Conservation (phyloP, 345 rosid species). For the Eucalyptus guilfoylei region DNA sequence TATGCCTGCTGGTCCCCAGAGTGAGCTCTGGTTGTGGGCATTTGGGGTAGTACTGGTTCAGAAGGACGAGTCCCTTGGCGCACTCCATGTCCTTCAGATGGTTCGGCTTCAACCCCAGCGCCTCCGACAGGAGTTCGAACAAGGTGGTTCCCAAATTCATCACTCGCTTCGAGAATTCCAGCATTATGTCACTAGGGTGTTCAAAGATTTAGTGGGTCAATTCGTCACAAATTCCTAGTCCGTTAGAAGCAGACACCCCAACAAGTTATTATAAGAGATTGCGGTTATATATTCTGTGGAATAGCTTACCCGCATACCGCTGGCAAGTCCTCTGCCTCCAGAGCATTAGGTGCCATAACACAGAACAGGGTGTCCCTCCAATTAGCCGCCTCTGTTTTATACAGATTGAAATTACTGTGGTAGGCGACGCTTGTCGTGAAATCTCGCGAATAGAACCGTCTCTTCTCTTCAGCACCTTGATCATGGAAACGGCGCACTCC, state of each 20-base stretch:
- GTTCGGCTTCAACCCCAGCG: conserved; percentile 10
- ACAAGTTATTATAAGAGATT: not conserved
- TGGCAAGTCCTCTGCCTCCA: conserved; percentile 19
- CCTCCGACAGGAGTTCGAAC: conserved; percentile 19
- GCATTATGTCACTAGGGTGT: conserved; percentile 4
- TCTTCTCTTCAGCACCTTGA: conserved; percentile 14
- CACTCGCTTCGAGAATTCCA: conserved; percentile 3
- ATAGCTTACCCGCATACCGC: conserved; percentile 11
- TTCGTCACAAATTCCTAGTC: not conserved
- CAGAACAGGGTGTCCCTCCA: conserved; percentile 28
- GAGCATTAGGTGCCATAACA: conserved; percentile 19
- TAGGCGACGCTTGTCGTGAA: conserved; percentile 1
- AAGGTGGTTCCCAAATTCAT: not conserved
- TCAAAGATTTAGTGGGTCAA: not conserved
- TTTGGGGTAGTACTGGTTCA: conserved; percentile 20
- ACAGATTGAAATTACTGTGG: conserved; percentile 17
- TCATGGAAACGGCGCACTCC: conserved; percentile 24
- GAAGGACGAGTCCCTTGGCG: not conserved
- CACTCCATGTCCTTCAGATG: conserved; percentile 11
- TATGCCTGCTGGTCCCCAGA: conserved; percentile 7
- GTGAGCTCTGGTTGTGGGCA: conserved; percentile 30
- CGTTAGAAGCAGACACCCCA: not conserved
- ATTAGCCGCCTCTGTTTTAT: conserved; percentile 1
- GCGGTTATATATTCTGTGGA: not conserved
- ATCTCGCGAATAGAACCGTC: conserved; percentile 9